Percentiles rank a stretch among this genome's conserved stretches.
phyloP scores from a whole-genome alignment of 2,329 filamentous ascomycete species.

The Neoscytalidium dimidiatum region DNA sequence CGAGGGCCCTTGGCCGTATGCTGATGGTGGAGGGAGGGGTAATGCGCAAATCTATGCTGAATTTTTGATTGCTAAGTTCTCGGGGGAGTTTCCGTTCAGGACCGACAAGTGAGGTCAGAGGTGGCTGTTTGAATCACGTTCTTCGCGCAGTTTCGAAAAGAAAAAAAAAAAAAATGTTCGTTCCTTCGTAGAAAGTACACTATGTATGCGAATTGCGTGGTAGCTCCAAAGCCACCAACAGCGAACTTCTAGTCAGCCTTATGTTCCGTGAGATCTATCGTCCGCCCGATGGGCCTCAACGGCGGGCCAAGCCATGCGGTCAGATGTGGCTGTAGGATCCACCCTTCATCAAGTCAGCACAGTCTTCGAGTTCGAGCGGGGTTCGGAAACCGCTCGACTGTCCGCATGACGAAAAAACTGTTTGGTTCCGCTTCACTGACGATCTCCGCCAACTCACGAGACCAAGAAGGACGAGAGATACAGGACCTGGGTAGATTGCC shows the following conservation, averaged over 20 bases:
- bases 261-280: slow-evolving; percentile 1
- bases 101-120: background rate
- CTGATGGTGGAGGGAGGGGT: background rate
- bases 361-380: background rate
- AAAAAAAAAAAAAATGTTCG: too few species aligned
- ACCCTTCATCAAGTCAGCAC: background rate
- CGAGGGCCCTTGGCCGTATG: background rate
- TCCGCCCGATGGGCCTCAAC: background rate
- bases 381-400: background rate
- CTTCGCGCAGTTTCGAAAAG: background rate
- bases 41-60: background rate
- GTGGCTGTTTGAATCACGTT: slow-evolving; percentile 5
- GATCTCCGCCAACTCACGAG: background rate
- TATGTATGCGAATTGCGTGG: background rate
- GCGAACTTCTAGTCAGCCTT: background rate
- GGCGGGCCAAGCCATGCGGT: slow-evolving; percentile 1
- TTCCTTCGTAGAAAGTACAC: background rate
- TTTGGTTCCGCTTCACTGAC: too few species aligned
- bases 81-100: background rate
- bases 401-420: background rate
- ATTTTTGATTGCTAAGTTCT: background rate
- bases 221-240: slow-evolving; percentile 2
- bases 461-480: background rate
- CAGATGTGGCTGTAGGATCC: slow-evolving; percentile 13
- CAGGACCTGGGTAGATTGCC: background rate